Base-by-base conservation (phyloP, 257 asterid species). In the Gentiana macrophylla region DNA sequence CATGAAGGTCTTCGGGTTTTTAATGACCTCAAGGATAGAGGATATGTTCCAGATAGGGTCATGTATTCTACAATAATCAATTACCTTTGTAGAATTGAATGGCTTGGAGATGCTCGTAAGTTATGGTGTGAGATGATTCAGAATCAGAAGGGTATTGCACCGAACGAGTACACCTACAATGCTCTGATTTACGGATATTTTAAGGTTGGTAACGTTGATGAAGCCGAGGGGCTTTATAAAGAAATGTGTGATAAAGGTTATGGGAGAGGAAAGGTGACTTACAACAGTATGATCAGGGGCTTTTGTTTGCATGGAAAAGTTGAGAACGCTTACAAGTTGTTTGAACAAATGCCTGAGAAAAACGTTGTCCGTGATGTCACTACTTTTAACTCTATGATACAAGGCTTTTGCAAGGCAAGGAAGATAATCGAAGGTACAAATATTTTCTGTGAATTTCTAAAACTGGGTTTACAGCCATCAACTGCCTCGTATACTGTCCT, bases 121-220 rank as follows among this genome's bases (percentile, higher is more conserved):
- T 55, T 88, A 60, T 88, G 96, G 95, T 67, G 61, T 64, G 91
- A 84, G 73, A 88, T 88, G 96, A 72, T 77, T 51, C 66, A 59
- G 36, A 78, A 70, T 51, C 66, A 59, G 36, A 78, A 70, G 51
- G 86, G 84, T 45, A 61, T 82, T 2, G 8, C 61, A 64, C 95
- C 90, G 24, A 68, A 79, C 12, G 80, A 75, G 62, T 70, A 64
- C 68, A 68, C 88, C 3, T 88, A 88, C 61, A 77, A 73, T 49
- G 72, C 79, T 46, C 63, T 71, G 50, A 78, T 84, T 36, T 55
- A 73, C 54, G 95, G 94, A 43, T 74, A 78, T 54, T 77, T 63
- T 53, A 76, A 53, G 68, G 76, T 54, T 10, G 86, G 89, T 52
- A 49, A 59, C 65, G 47, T 69, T 36, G 66, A 62, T 36, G 88